Evolutionary conservation across 345 rosid species (phyloP).

Genomic region (Eucalyptus urophylla): DNA sequence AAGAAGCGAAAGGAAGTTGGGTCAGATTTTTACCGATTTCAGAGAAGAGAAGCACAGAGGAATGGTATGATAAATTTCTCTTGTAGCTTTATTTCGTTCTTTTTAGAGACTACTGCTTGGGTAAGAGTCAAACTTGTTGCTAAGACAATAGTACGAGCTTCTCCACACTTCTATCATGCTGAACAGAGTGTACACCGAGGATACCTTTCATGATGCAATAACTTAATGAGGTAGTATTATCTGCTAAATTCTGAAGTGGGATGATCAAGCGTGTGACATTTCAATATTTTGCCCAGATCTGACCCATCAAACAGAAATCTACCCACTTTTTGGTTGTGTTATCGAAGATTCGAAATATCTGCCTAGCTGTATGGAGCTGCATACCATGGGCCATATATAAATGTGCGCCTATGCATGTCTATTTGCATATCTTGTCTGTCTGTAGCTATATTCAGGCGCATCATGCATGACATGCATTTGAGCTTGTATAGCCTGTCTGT

Average conservation of each 20-base stretch:
- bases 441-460: not conserved
- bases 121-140: not conserved
- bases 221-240: not conserved
- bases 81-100: not conserved
- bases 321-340: not conserved
- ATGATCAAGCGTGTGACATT: not conserved
- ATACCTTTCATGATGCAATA: not conserved
- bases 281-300: not conserved
- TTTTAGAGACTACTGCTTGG: not conserved
- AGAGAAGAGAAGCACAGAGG: slow-evolving; percentile 77
- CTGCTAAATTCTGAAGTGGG: not conserved
- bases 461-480: not conserved
- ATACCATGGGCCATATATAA: not conserved
- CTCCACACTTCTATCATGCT: not conserved
- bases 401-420: not conserved
- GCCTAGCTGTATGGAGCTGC: not conserved
- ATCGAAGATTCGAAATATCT: not conserved
- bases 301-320: not conserved
- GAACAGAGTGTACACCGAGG: not conserved
- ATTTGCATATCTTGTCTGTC: not conserved
- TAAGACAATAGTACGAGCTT: not conserved
- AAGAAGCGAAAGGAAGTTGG: slow-evolving; percentile 67
- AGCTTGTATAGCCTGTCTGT: not conserved
- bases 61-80: slow-evolving; percentile 36
- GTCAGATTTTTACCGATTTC: slow-evolving; percentile 82